Evolutionary conservation across 345 rosid genomes (phyloP), one percentile per base, ranked within the genome.

Genomic region (Stellera chamaejasme): DNA sequence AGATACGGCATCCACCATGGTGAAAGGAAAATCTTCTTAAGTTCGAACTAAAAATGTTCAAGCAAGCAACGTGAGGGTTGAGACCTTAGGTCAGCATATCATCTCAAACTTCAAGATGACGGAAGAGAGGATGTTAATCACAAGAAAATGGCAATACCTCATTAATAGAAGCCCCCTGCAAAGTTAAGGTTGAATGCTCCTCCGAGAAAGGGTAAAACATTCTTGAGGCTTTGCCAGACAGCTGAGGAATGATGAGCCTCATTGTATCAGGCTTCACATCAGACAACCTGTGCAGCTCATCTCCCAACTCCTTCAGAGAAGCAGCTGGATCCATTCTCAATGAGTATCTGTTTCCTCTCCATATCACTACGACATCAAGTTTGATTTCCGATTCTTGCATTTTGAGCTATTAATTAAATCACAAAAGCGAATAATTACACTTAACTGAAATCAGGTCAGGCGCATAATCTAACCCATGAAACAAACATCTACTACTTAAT

Each of bases 341-440:
- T 11, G 59, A 52, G 64, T 81, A 85, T 63, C 72, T 84, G 69
- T 76, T 80, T 48, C 92, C 83, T 60, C 90, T 87, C 99, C 99
- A 93, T 43, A 69, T 13, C 52, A 84, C 75, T 0, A 79, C 49
- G 56, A 90, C 70, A 45, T 47, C 72, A 23, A 83, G 48, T 43
- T 52, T 45, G 56, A 56, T 69, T 55, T 64, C 77, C 4, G 66
- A 43, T 15, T 59, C 70, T 60, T 70, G 72, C 91, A 79, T 78
- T 54, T 71, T 70, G 48, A 54, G 51, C 75, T 74, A 56, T 60
- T 23, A 19, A 39, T 61, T 0, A 67, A 2, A 51, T 50, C 58
- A n/a, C 19, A 60, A 27, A 59, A 49, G 26, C 10, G 36, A 6
- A 54, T 5, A 28, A 1, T 54, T 16, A n/a, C 61, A 43, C 52